phyloP scores from a whole-genome alignment of 208 protist genomes.

The Acanthamoeba polyphaga region DNA sequence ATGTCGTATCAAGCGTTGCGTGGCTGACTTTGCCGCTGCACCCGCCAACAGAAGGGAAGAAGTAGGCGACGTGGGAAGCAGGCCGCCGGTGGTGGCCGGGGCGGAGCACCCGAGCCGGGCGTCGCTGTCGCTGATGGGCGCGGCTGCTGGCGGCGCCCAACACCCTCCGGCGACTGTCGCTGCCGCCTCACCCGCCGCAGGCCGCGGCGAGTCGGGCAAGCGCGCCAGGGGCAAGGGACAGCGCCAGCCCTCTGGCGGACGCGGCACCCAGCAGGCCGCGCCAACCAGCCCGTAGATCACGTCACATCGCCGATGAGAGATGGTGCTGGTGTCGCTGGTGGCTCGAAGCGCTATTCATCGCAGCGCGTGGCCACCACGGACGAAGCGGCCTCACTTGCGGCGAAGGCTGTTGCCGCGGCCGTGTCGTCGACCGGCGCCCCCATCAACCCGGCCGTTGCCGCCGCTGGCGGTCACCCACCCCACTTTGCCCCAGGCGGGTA shows the following conservation, averaged over 20 bases:
- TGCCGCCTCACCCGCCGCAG: too few relatives aligned
- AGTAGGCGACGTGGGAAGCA: too few relatives aligned
- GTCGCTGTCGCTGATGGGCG: too few relatives aligned
- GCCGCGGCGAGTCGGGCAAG: background rate
- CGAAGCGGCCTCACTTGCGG: background rate
- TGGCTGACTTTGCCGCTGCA: background rate
- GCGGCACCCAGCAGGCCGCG: background rate
- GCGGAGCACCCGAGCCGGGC: background rate
- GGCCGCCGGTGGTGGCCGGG: too few relatives aligned
- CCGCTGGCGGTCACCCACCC: background rate
- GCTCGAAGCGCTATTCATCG: slow-evolving; percentile 11
- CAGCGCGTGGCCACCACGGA: background rate
- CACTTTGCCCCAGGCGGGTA: background rate
- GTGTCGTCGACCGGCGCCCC: background rate
- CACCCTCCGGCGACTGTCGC: background rate
- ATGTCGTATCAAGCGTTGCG: background rate
- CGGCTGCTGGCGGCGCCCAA: background rate
- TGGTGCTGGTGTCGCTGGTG: background rate
- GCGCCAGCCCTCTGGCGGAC: too few relatives aligned
- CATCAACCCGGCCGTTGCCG: background rate
- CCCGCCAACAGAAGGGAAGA: background rate
- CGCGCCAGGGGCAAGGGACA: background rate
- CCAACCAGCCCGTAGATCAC: background rate
- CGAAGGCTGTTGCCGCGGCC: slow-evolving; percentile 15
- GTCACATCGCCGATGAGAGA: background rate